Base-by-base conservation (phyloP, 2,329 filamentous ascomycete species). In the Harringtonia lauricola region DNA sequence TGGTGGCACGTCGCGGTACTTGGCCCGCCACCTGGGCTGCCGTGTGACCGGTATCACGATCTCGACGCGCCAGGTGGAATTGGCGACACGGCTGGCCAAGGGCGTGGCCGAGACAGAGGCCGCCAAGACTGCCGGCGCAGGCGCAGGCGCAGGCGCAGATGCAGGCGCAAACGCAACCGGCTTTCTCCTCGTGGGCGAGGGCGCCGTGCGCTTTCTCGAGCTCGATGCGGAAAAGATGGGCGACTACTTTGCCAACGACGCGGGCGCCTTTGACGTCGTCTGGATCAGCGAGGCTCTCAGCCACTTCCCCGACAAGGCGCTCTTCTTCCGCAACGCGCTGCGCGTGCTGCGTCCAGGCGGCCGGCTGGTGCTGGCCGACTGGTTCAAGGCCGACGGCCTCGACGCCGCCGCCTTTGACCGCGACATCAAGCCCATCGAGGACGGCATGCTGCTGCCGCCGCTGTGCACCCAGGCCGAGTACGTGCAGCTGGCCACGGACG, bases 251-350 rank as follows among this genome's bases (percentile, higher is more conserved):
- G 57, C 53, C 2, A 55, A 55, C 2, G 58, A 59, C 29, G 53
- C 10, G 5, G 24, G 53, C 22, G 39, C 55, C 50, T 79, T 79
- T 50, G 72, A 78, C 51, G 66, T 64, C 36, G 72, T 79, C 19
- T 80, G 75, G 75, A 77, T 79, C 55, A 75, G 71, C 39, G 75
- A 79, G 55, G 74, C 74, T 2, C 64, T 79, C 46, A 76, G 71
- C 50, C 75, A 79, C 55, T 68, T 79, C 45, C 73, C 74, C 1
- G 66, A 78, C 53, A 79, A 79, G 56, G 59, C 64, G 2, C 58
- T 77, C 2, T 79, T 79, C 59, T 79, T 79, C 54, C 55, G 58
- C 22, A 78, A 77, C 47, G 67, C 69, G 2, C 59, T 60, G 26
- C 59, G 58, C 38, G 59, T 79, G 29, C 58, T 80, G 40, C 67